Evolutionary conservation across 2,329 filamentous ascomycete species (phyloP).

Genomic region (Scytalidium lignicola): DNA sequence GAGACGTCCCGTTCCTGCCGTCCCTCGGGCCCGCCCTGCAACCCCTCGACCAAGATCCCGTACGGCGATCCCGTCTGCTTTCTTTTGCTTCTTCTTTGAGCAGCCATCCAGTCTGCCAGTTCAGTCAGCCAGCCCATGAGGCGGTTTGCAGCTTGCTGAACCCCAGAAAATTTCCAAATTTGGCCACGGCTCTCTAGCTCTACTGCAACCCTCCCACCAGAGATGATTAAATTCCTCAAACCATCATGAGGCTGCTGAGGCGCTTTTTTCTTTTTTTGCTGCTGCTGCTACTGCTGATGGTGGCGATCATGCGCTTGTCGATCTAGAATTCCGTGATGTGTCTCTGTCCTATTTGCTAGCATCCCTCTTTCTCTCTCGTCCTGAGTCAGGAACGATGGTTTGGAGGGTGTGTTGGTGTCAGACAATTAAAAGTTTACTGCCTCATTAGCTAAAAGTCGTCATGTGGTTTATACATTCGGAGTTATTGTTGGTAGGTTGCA

Average conservation of each 20-base stretch:
- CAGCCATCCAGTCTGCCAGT: background rate
- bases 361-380: background rate
- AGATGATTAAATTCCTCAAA: too few species aligned
- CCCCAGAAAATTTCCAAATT: too few species aligned
- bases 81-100: background rate
- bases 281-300: too few species aligned
- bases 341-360: background rate
- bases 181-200: too few species aligned
- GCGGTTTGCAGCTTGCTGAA: too few species aligned
- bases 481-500: background rate
- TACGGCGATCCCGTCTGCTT: background rate
- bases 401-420: too few species aligned
- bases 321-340: background rate
- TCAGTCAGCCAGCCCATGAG: too few species aligned
- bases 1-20: background rate
- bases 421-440: too few species aligned
- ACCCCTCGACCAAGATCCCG: background rate
- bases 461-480: background rate
- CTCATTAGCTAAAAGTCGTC: too few species aligned
- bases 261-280: too few species aligned
- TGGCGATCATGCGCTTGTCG: background rate
- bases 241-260: too few species aligned
- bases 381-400: background rate
- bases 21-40: background rate
- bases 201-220: too few species aligned